phyloP scores from a whole-genome alignment of 75 land plant species.

The Larix kaempferi region DNA sequence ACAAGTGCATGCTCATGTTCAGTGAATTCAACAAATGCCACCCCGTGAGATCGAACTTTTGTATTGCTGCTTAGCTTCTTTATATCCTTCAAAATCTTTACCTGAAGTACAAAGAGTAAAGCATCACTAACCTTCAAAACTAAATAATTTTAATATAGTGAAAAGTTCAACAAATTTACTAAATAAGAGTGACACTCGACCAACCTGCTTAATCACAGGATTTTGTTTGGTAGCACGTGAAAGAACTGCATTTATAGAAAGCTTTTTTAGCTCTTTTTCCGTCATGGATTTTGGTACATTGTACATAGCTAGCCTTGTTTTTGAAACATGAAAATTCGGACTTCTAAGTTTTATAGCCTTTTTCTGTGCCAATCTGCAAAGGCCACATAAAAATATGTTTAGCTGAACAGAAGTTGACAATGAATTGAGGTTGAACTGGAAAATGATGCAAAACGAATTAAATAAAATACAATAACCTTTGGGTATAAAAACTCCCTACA shows the following conservation, averaged over 20 bases:
- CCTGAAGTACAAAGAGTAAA: slow-evolving; percentile 27
- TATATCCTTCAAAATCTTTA: slow-evolving; percentile 74
- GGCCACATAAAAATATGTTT: too few relatives aligned
- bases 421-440: too few relatives aligned
- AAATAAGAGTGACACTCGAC: not conserved
- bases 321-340: slow-evolving; percentile 97
- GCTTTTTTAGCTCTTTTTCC: slow-evolving; percentile 63
- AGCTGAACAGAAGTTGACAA: too few relatives aligned
- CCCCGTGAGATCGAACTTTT: slow-evolving; percentile 65
- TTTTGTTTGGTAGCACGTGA: slow-evolving; percentile 92
- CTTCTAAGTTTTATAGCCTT: slow-evolving; percentile 72
- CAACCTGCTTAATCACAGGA: slow-evolving; percentile 85
- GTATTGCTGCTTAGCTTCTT: slow-evolving; percentile 34
- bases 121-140: not conserved
- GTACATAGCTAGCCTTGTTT: slow-evolving; percentile 78
- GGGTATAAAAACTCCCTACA: too few relatives aligned
- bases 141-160: not conserved
- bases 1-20: slow-evolving; percentile 98
- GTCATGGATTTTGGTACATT: slow-evolving; percentile 87
- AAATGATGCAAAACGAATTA: too few relatives aligned
- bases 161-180: not conserved
- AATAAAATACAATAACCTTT: too few relatives aligned
- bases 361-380: slow-evolving; percentile 61
- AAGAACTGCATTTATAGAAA: slow-evolving; percentile 70
- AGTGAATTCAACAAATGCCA: slow-evolving; percentile 90